Conservation (phyloP, 2,329 filamentous ascomycete species). For the Ascochyta clinopodiicola region DNA sequence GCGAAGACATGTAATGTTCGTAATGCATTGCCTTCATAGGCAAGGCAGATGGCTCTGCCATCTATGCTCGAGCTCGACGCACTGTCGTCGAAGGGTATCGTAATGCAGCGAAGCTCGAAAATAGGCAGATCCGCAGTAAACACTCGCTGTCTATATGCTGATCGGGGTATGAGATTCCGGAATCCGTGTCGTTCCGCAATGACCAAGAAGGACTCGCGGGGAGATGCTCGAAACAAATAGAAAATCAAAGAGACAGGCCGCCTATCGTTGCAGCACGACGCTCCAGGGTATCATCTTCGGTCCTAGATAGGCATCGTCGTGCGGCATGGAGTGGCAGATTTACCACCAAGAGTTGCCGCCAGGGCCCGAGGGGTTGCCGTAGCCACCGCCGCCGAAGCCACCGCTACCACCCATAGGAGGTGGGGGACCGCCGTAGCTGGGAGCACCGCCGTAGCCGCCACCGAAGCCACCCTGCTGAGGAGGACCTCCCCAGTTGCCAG, state of each 20-base stretch:
- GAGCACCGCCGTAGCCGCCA: conserved; percentile 54
- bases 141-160: conserved; percentile 60
- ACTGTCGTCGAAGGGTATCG: conserved; percentile 47
- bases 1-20: conserved; percentile 49
- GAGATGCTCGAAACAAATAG: conserved; percentile 38
- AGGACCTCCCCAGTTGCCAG: conserved; percentile 52
- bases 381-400: conserved; percentile 60
- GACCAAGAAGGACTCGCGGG: conserved; percentile 44
- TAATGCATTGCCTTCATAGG: conserved; percentile 44
- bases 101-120: conserved; percentile 49
- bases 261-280: conserved; percentile 27
- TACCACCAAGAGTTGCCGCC: conserved; percentile 75
- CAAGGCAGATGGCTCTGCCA: conserved; percentile 44
- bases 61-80: conserved; percentile 47
- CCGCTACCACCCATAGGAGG: conserved; percentile 51
- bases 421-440: conserved; percentile 69
- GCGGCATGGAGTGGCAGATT: conserved; percentile 28
- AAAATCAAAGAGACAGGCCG: conserved; percentile 32
- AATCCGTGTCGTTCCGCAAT: conserved; percentile 47
- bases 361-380: conserved; percentile 71
- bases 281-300: conserved; percentile 31
- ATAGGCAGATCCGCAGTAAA: conserved; percentile 53
- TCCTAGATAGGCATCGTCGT: conserved; percentile 40
- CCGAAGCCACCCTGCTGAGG: conserved; percentile 36
- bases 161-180: conserved; percentile 56